Conservation (phyloP, 352 stramenopile genomes). For the Aphanomyces invadans region DNA sequence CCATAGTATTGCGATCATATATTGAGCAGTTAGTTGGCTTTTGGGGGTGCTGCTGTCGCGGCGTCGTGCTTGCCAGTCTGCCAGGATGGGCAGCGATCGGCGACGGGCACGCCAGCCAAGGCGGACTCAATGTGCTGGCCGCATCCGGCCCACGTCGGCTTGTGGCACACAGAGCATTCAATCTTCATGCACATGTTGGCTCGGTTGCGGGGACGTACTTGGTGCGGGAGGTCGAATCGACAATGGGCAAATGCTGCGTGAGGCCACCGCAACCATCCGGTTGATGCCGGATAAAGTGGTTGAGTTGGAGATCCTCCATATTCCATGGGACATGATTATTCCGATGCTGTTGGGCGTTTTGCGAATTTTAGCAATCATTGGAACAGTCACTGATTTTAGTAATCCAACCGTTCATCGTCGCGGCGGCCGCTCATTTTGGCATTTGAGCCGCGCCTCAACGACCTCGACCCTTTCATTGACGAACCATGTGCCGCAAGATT, state of each 20-base stretch:
- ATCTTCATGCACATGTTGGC: constrained; percentile 22
- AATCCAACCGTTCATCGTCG: too few species aligned
- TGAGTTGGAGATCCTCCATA: neutral
- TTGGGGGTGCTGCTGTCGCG: neutral
- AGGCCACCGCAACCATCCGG: neutral
- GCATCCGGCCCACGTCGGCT: constrained; percentile 20
- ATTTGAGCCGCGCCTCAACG: neutral
- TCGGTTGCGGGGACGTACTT: neutral
- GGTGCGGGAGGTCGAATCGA: neutral
- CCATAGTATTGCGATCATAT: neutral
- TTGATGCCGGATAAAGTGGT: neutral
- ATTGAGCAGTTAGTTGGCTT: constrained; percentile 6
- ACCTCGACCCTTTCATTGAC: too few species aligned
- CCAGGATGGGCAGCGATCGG: constrained; percentile 17
- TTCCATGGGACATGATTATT: neutral
- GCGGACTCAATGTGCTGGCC: constrained; percentile 21
- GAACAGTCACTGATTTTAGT: too few species aligned
- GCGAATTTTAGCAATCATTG: too few species aligned
- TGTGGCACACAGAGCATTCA: constrained; percentile 19
- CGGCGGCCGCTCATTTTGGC: neutral
- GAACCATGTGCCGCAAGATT: constrained; percentile 24
- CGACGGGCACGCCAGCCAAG: neutral
- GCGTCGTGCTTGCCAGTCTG: constrained; percentile 19
- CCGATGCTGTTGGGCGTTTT: neutral
- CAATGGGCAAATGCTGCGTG: neutral